A percentile compares a stretch with the other conserved stretches of the same genome.
These are phyloP conservation scores for Mortierella sp. DNA, from an alignment of 371 early-diverging fungal genomes.

Conservation along the genomic window DNA sequence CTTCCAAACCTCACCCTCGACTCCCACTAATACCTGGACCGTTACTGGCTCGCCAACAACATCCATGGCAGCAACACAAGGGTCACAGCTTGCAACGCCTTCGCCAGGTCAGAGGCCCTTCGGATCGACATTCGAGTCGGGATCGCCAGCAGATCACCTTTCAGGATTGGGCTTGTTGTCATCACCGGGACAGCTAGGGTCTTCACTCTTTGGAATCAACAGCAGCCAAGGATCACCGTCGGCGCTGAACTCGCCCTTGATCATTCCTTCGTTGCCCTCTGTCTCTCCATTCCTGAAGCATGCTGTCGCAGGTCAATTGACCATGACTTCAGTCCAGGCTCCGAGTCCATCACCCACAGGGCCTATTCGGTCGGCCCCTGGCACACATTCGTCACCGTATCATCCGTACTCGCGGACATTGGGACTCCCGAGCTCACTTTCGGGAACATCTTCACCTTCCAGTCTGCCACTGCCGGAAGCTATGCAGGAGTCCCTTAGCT, in stretches of 20 bases:
- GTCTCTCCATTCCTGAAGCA: slow-evolving; percentile 52
- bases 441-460: slow-evolving; percentile 24
- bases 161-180: slow-evolving; percentile 35
- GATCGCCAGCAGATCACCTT: slow-evolving; percentile 23
- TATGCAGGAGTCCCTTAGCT: slow-evolving; percentile 54
- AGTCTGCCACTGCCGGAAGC: slow-evolving; percentile 40
- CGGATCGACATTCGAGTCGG: slow-evolving; percentile 20
- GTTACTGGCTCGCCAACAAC: slow-evolving; percentile 23
- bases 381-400: slow-evolving; percentile 16
- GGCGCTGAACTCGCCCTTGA: slow-evolving; percentile 38
- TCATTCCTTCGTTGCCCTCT: slow-evolving; percentile 50
- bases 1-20: slow-evolving; percentile 57
- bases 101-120: slow-evolving; percentile 28
- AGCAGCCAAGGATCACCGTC: slow-evolving; percentile 29
- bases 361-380: slow-evolving; percentile 21
- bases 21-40: slow-evolving; percentile 29
- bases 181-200: slow-evolving; percentile 23
- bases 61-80: slow-evolving; percentile 18
- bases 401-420: slow-evolving; percentile 39
- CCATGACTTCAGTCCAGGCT: slow-evolving; percentile 29
- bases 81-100: slow-evolving; percentile 15
- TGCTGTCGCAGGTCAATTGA: slow-evolving; percentile 33
- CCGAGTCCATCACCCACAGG: slow-evolving; percentile 29
- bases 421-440: slow-evolving; percentile 14
- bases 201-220: slow-evolving; percentile 19